phyloP scores from a whole-genome alignment of 805 yeast genomes.

The Sugiyamaella valdiviana region DNA sequence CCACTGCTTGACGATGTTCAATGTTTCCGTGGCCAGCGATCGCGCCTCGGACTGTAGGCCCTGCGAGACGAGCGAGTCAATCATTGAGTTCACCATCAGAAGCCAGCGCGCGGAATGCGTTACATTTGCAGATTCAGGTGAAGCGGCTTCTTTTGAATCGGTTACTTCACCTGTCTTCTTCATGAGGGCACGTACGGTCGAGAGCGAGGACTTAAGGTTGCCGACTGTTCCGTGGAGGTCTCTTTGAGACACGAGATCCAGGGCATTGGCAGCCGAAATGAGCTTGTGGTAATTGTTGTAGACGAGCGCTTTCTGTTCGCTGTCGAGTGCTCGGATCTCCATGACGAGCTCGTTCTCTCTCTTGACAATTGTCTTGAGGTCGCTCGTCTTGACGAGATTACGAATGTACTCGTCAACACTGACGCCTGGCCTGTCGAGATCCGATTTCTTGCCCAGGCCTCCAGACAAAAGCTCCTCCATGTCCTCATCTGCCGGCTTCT shows the following conservation, averaged over 20 bases:
- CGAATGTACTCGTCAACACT: constrained; percentile 22
- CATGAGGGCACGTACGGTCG: background rate
- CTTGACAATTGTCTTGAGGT: constrained; percentile 23
- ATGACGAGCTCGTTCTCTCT: constrained; percentile 24
- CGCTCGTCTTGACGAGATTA: constrained; percentile 16
- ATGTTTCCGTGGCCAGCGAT: constrained; percentile 4
- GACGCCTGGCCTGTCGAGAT: constrained; percentile 20
- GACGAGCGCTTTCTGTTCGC: constrained; percentile 35
- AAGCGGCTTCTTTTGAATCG: constrained; percentile 1
- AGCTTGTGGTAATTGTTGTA: constrained; percentile 35
- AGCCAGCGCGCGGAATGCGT: constrained; percentile 1
- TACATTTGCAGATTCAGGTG: constrained; percentile 3
- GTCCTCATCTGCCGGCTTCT: constrained; percentile 3
- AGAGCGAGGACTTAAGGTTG: constrained; percentile 6
- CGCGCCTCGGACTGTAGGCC: constrained; percentile 5
- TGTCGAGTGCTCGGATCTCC: constrained; percentile 29
- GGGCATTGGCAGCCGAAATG: constrained; percentile 31
- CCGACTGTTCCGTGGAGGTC: constrained; percentile 3
- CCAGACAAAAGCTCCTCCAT: constrained; percentile 4
- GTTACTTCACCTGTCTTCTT: constrained; percentile 2
- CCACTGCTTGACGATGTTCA: constrained; percentile 2
- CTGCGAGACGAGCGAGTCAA: constrained; percentile 3
- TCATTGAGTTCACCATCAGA: background rate
- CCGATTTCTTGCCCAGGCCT: constrained; percentile 7
- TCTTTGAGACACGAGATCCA: constrained; percentile 15